These are phyloP conservation scores for Exophiala sideris DNA, from an alignment of 2,329 filamentous ascomycete genomes.

Conservation along the genomic window DNA sequence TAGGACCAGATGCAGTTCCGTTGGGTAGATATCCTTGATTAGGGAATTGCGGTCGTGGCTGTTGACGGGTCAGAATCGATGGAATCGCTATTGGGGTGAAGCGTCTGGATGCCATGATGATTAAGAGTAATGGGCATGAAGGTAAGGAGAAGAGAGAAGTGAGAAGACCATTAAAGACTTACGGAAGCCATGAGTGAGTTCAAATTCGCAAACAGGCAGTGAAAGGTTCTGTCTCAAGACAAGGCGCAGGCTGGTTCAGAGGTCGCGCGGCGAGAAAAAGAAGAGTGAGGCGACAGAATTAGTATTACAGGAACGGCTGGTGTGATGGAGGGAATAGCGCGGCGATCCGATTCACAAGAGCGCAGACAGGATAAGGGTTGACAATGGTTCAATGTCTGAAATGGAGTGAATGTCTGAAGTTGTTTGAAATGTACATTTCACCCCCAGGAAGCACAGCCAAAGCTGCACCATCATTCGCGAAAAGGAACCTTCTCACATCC, in stretches of 20 bases:
- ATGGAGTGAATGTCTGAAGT: no score
- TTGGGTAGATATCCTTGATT: conserved; percentile 42
- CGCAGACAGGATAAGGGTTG: no score
- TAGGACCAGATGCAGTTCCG: conserved; percentile 41
- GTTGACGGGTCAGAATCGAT: conserved; percentile 13
- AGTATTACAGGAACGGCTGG: no score
- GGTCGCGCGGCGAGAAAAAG: conserved; percentile 6
- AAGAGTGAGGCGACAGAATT: no score
- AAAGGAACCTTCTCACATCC: no score
- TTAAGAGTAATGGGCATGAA: conserved; percentile 17
- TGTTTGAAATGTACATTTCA: no score
- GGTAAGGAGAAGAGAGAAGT: conserved; percentile 20
- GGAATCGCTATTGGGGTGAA: conserved; percentile 15
- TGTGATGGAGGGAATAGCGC: no score
- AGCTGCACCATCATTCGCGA: no score
- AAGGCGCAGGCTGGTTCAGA: conserved; percentile 11
- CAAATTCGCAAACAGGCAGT: conserved; percentile 2
- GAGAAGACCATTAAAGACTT: conserved; percentile 36
- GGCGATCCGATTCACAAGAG: no score
- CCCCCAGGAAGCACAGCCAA: no score
- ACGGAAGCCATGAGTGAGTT: conserved; percentile 47
- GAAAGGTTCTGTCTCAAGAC: conserved; percentile 3
- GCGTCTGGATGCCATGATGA: conserved; percentile 38
- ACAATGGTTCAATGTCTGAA: no score
- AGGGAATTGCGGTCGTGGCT: conserved; percentile 30